Evolutionary conservation across 768 basidiomycete genomes (phyloP).

Genomic region (Dioszegia crocea): DNA sequence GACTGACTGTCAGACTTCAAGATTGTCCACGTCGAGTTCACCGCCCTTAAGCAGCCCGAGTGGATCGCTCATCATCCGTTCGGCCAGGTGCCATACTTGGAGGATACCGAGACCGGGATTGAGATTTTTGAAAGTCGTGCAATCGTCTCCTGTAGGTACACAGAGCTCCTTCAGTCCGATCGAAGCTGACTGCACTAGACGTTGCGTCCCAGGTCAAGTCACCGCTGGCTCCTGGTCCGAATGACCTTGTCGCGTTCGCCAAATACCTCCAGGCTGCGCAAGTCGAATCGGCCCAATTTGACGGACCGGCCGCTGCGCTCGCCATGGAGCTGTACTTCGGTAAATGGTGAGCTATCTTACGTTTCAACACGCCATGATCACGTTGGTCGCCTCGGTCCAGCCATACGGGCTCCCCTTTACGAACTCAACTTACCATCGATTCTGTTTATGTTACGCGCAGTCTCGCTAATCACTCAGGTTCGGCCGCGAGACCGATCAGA

Average conservation of each 20-base stretch:
- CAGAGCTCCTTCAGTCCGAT: not conserved
- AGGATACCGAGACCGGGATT: constrained; percentile 58
- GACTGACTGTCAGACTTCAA: constrained; percentile 12
- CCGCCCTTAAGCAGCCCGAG: constrained; percentile 19
- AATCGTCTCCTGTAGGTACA: constrained; percentile 7
- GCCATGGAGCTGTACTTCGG: constrained; percentile 57
- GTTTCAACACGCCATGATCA: too few relatives aligned
- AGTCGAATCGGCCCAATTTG: constrained; percentile 59
- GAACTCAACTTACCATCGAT: too few relatives aligned
- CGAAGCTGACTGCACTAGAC: too few relatives aligned
- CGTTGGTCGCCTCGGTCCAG: too few relatives aligned
- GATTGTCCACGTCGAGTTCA: not conserved
- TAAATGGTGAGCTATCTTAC: constrained; percentile 47
- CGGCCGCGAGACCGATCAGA: constrained; percentile 8
- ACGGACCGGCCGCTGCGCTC: constrained; percentile 54
- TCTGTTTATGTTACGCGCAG: too few relatives aligned
- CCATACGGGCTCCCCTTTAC: too few relatives aligned
- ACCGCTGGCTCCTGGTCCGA: constrained; percentile 54
- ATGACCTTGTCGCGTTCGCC: constrained; percentile 51
- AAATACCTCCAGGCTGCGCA: constrained; percentile 50
- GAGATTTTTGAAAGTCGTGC: constrained; percentile 54
- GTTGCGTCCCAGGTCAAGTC: constrained; percentile 56
- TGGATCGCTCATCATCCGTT: constrained; percentile 61
- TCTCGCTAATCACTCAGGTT: constrained; percentile 4
- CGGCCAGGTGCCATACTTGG: constrained; percentile 61